Conservation (phyloP, 2,329 filamentous ascomycete genomes). For the Calonectria crousiana region DNA sequence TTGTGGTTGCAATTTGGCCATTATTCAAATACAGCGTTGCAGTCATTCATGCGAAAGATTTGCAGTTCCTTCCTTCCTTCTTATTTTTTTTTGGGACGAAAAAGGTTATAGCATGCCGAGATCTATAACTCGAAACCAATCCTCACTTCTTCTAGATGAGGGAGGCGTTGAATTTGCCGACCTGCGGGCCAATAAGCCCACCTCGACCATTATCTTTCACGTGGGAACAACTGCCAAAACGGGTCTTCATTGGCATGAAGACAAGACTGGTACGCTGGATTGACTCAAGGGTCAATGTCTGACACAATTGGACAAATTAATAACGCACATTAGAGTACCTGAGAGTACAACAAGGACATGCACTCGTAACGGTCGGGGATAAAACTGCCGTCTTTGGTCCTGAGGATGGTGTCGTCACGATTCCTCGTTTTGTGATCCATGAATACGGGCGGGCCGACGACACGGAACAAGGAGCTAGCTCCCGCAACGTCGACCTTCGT, state of each 20-base stretch:
- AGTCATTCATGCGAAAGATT: neutral
- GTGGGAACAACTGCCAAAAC: neutral
- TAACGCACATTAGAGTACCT: constrained; percentile 28
- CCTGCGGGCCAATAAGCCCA: constrained; percentile 1
- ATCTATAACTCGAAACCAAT: constrained; percentile 13
- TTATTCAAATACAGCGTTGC: neutral
- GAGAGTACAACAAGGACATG: constrained; percentile 34
- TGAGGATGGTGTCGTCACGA: constrained; percentile 34
- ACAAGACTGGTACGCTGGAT: constrained; percentile 7
- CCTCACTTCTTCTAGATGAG: neutral
- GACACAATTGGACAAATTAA: neutral
- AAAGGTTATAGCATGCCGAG: neutral
- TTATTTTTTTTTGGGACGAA: neutral
- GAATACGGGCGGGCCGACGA: constrained; percentile 36
- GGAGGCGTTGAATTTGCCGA: constrained; percentile 18
- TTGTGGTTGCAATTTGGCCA: neutral
- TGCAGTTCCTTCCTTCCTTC: neutral
- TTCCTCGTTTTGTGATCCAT: constrained; percentile 36
- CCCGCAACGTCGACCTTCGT: constrained; percentile 27
- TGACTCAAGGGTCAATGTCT: neutral
- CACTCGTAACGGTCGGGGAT: constrained; percentile 36
- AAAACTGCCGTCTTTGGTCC: constrained; percentile 32
- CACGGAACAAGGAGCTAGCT: constrained; percentile 24
- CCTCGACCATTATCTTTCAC: constrained; percentile 11
- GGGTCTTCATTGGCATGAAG: constrained; percentile 22